Base-by-base conservation (phyloP, 805 yeast species). In the Yueomyces sinensis region DNA sequence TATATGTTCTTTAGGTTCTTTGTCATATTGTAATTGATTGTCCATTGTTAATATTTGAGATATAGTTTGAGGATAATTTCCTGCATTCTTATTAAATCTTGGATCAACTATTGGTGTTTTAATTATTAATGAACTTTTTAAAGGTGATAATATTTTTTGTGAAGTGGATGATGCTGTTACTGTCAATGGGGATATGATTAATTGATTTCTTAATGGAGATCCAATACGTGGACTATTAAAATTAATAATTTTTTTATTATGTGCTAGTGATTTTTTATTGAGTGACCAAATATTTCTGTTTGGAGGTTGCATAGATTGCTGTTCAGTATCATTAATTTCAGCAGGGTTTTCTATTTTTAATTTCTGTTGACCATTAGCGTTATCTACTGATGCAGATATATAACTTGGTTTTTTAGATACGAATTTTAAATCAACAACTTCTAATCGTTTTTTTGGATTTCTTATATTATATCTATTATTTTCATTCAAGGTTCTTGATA, bases 401-500 rank as follows among this genome's bases (percentile, higher is more conserved):
- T 7, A n/a, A 5, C 13, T n/a, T 9, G 28, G 28, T 17, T 23
- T 23, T n/a, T 31, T 31, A 9, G 16, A 11, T 22, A 31, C 6
- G 9, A n/a, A 16, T 13, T 23, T 20, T 23, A 31, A 9, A 22
- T 31, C 33, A 7, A 31, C 7, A 5, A 31, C 33, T 20, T 31
- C 27, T 6, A 31, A 11, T 7, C 7, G 7, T 11, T 11, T 7
- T 20, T 20, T 20, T 11, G 11, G 24, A 20, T 20, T 20, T 7
- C 11, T 20, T 5, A 28, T 25, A 11, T 20, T n/a, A n/a, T 11
- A 3, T 17, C 24, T 27, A n/a, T 11, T 27, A 11, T 20, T 20
- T 20, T 20, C 11, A 13, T 13, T 27, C 11, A 37, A 17, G 13
- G 27, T 20, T 29, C 23, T 23, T 5, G 37, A 27, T n/a, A 48